Evolutionary conservation across 768 basidiomycete genomes (phyloP), one percentile per base, ranked within the genome.

Genomic region (Suillus subaureus): DNA sequence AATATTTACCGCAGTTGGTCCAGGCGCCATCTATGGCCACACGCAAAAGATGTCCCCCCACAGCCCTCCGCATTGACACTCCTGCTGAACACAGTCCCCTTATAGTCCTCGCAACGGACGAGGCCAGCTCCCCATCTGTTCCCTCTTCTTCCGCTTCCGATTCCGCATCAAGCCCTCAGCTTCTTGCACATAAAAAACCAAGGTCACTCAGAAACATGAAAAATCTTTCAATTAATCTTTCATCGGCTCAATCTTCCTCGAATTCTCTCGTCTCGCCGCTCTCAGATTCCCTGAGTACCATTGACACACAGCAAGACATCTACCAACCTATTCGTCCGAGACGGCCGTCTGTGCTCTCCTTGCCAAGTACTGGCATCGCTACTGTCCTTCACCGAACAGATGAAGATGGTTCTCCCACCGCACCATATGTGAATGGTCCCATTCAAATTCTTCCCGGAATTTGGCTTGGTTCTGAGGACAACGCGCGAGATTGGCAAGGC

Each of bases 401-500:
- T 66, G 90, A 90, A 71, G 89, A 88, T 43, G 74, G 74, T 26
- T 84, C 86, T 0, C 84, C 86, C 11, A 79, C 87, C 31, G 79
- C 84, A 3, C 92, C 95, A 7, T 97, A 97, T 74, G 73, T 82
- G 5, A 83, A 90, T 71, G 95, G 95, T 18, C 96, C 95, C 54
- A 78, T 91, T 16, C 90, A 96, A 77, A 82, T 97, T 71, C 82
- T 96, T 55, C 94, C 94, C 3, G 87, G 89, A 60, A 82, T 97
- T 65, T 97, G 90, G 89, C 87, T 97, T 12, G 96, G 95, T 68
- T 92, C 92, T 64, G 94, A 96, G 76, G 94, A 95, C 78, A 96
- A 96, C 70, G 94, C 92, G 52, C 86, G 89, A 65, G 91, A 96
- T 77, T 93, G 91, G 89, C 81, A 80, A 49, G 81, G 82, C 33